These are phyloP conservation scores for Lablab purpureus DNA, from an alignment of 306 rosid genomes.

Conservation along the genomic window DNA sequence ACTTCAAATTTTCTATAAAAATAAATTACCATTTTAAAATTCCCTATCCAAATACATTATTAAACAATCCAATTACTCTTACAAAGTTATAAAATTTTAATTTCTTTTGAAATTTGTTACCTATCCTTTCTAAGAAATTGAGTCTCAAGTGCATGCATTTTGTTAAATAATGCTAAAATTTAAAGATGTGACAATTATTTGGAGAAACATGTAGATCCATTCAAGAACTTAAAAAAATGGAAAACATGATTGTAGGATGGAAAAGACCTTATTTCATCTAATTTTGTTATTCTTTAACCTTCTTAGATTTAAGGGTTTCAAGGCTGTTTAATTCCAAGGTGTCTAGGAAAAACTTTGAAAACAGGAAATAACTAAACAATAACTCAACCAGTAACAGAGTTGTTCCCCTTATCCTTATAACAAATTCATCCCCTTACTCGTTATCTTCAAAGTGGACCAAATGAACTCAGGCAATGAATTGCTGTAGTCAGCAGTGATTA, in stretches of 20 bases:
- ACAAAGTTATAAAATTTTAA: no score
- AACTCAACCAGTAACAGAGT: neutral
- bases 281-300: neutral
- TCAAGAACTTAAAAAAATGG: neutral
- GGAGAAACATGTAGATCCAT: no score
- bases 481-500: neutral
- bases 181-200: neutral
- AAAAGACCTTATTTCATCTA: neutral
- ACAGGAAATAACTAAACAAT: neutral
- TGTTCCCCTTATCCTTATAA: neutral
- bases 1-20: no score
- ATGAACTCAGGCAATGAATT: neutral
- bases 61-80: no score
- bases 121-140: neutral
- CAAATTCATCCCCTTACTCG: neutral
- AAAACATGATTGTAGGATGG: neutral
- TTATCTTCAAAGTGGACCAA: neutral
- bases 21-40: no score
- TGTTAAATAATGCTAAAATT: no score
- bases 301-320: neutral
- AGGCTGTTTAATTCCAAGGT: neutral
- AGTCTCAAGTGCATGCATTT: neutral
- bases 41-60: no score
- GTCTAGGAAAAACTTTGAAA: neutral
- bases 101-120: no score